phyloP scores from a whole-genome alignment of 805 yeast genomes.

The Lachancea waltii region DNA sequence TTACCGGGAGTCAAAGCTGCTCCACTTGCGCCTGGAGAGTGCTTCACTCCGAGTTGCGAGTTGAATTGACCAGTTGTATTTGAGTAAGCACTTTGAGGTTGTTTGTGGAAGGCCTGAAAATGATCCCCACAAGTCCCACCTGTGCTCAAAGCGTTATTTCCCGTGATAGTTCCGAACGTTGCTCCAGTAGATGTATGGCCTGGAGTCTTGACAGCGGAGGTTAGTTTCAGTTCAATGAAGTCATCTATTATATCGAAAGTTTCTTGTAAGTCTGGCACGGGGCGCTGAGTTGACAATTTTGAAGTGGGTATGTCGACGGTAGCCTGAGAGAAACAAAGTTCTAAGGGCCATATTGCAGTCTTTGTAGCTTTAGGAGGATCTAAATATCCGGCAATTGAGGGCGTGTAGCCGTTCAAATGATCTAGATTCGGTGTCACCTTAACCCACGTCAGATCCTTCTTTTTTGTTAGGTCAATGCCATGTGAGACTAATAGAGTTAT shows the following conservation, averaged over 20 bases:
- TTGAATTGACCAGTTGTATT: background rate
- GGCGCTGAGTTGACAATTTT: background rate
- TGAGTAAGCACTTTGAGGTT: conserved; percentile 9
- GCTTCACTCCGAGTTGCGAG: background rate
- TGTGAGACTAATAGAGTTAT: conserved; percentile 36
- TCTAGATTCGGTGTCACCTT: conserved; percentile 60
- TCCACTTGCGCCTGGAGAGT: conserved; percentile 5
- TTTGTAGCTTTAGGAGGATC: conserved; percentile 46
- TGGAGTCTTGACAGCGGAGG: conserved; percentile 36
- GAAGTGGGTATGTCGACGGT: conserved; percentile 10
- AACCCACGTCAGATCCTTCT: conserved; percentile 46
- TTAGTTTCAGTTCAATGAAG: conserved; percentile 35
- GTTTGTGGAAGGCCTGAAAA: conserved; percentile 24
- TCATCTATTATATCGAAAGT: conserved; percentile 36
- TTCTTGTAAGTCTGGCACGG: conserved; percentile 20
- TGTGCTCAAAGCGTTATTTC: conserved; percentile 28
- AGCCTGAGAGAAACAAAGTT: conserved; percentile 55
- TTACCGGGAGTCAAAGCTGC: conserved; percentile 7
- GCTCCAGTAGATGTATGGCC: conserved; percentile 19
- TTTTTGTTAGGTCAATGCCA: conserved; percentile 25
- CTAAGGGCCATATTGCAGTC: conserved; percentile 67
- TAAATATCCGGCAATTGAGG: conserved; percentile 52
- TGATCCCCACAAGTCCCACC: conserved; percentile 32
- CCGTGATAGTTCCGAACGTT: conserved; percentile 14
- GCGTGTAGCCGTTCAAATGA: conserved; percentile 63